These are phyloP conservation scores for Rosa persica DNA, from an alignment of 306 rosid genomes.

Conservation along the genomic window DNA sequence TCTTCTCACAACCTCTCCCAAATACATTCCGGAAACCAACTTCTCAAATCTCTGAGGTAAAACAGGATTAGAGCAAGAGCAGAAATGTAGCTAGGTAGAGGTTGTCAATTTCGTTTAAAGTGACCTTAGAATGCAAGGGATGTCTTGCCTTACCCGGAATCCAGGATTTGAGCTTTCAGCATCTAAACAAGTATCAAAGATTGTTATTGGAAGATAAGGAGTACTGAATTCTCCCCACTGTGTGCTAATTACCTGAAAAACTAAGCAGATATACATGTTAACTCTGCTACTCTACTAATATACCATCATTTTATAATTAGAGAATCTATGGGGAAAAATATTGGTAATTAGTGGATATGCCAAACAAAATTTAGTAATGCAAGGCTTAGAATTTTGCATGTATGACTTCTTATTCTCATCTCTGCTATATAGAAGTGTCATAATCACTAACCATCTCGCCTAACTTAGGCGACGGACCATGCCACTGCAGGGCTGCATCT, in stretches of 20 bases:
- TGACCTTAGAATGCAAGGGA: not conserved
- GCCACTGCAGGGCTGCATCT: slow-evolving; percentile 35
- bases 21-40: slow-evolving; percentile 55
- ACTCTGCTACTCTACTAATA: not conserved
- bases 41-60: slow-evolving; percentile 49
- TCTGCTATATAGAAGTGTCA: not conserved
- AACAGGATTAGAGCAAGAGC: slow-evolving; percentile 10
- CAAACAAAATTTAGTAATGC: not conserved
- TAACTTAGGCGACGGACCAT: slow-evolving; percentile 41
- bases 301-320: not conserved
- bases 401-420: not conserved
- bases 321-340: not conserved
- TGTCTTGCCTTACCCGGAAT: slow-evolving; percentile 34
- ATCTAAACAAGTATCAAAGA: slow-evolving; percentile 52
- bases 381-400: not conserved
- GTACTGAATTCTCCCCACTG: slow-evolving; percentile 65
- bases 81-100: not conserved
- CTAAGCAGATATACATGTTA: slow-evolving; percentile 22
- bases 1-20: slow-evolving; percentile 70
- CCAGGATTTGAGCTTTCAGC: slow-evolving; percentile 62
- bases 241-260: slow-evolving; percentile 58
- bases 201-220: slow-evolving; percentile 54
- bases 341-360: not conserved
- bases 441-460: slow-evolving; percentile 48
- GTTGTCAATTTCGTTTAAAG: not conserved